Evolutionary conservation across 495 filamentous ascomycete species (phyloP), one percentile per base, ranked within the genome.

Genomic region (Oidiodendron maius): DNA sequence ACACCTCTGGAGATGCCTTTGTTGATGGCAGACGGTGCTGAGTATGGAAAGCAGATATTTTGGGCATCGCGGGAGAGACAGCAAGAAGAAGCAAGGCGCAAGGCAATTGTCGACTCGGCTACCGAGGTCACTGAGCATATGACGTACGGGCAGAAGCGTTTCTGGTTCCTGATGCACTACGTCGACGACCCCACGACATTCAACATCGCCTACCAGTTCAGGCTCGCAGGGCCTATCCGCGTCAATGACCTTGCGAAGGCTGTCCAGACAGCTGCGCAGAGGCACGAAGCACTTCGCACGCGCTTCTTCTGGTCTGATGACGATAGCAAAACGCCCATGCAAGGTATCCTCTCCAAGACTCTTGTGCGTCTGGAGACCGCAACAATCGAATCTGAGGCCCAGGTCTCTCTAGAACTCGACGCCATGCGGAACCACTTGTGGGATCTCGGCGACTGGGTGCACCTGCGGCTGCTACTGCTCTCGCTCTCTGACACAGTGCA

Each of bases 111-210:
- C n/a, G n/a, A n/a, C n/a, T n/a, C n/a, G n/a, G n/a, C n/a, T n/a
- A n/a, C n/a, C n/a, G n/a, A n/a, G n/a, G n/a, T n/a, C n/a, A n/a
- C n/a, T n/a, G 30, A 47, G 25, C 26, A 9, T 24, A 69, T 70
- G 55, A 67, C 67, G 2, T 63, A 63, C 24, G 64, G 50, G 3
- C 72, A 77, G 46, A 68, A 66, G 0, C 59, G 73, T 1, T 68
- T 79, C 48, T 77, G 72, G 72, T 77, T 78, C 49, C 38, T 69
- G 8, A 40, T 38, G 0, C 56, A 54, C 1, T 47, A 63, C 0
- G 21, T 72, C 3, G 50, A 67, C 16, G 62, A 74, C 49, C 58
- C 48, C 18, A 65, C 66, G 0, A 63, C 65, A 2, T 65, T 62
- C 25, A 76, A 74, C 24, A 47, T 52, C 17, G 34, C 50, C 1